These are phyloP conservation scores for Triangularia setosa DNA, from an alignment of 2,329 filamentous ascomycete genomes.

Conservation along the genomic window DNA sequence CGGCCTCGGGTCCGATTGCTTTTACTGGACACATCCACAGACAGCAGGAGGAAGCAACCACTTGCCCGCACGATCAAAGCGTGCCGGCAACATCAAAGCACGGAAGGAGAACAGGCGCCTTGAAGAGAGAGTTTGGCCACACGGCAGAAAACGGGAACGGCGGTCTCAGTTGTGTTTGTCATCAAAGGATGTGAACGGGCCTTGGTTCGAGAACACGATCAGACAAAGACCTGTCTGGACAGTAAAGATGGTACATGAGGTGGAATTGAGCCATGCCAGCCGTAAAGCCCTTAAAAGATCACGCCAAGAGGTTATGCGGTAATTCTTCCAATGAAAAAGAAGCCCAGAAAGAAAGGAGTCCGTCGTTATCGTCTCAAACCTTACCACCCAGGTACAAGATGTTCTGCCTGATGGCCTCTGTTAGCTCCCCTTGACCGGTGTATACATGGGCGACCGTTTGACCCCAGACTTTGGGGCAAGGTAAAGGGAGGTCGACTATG, in stretches of 20 bases:
- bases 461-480: slow-evolving; percentile 52
- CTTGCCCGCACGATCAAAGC: neutral
- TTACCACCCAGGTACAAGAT: slow-evolving; percentile 53
- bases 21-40: neutral
- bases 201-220: neutral
- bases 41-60: neutral
- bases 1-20: neutral
- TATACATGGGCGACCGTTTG: slow-evolving; percentile 55
- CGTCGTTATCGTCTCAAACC: slow-evolving; percentile 28
- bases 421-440: slow-evolving; percentile 45
- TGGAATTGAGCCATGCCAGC: neutral
- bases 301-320: slow-evolving; percentile 13
- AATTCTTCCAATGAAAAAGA: slow-evolving; percentile 1
- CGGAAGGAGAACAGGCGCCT: neutral
- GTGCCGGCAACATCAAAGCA: neutral
- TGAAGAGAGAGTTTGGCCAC: neutral
- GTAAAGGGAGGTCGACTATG: slow-evolving; percentile 54
- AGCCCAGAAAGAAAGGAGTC: slow-evolving; percentile 8
- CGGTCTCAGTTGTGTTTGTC: slow-evolving; percentile 6
- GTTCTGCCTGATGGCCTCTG: slow-evolving; percentile 47
- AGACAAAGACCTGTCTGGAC: slow-evolving; percentile 8
- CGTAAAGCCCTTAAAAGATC: slow-evolving; percentile 7
- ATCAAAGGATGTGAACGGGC: slow-evolving; percentile 7
- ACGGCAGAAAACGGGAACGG: slow-evolving; percentile 3
- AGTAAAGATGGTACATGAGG: slow-evolving; percentile 14